phyloP scores from a whole-genome alignment of 2,329 filamentous ascomycete species.

The Colletotrichum destructivum region DNA sequence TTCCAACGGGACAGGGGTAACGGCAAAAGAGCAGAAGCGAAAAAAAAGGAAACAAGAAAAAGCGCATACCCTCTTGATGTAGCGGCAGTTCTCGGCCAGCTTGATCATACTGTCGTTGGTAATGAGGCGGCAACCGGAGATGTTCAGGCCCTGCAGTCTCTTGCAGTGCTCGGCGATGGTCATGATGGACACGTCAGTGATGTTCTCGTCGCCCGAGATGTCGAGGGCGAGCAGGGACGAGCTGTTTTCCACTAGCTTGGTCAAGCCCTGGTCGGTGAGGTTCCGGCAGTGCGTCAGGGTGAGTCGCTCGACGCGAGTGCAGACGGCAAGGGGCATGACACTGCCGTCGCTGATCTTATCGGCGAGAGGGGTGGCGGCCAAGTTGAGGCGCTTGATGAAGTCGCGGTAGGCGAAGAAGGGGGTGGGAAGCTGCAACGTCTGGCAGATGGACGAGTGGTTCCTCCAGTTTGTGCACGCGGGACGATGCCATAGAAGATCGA shows the following conservation, averaged over 20 bases:
- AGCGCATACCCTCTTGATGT: constrained; percentile 84
- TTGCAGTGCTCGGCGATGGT: constrained; percentile 86
- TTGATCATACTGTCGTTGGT: constrained; percentile 88
- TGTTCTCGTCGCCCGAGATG: constrained; percentile 86
- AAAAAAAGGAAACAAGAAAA: neutral
- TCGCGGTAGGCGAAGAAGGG: constrained; percentile 91
- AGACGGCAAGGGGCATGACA: constrained; percentile 83
- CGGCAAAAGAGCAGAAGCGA: constrained; percentile 7
- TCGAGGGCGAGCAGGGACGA: constrained; percentile 89
- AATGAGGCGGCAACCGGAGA: constrained; percentile 87
- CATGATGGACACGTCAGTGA: constrained; percentile 86
- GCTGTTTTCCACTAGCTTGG: constrained; percentile 84
- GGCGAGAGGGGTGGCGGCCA: constrained; percentile 78
- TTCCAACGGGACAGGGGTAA: neutral
- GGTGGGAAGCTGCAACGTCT: constrained; percentile 78
- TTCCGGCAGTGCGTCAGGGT: constrained; percentile 92
- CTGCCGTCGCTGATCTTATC: constrained; percentile 89
- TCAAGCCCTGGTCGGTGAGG: constrained; percentile 87
- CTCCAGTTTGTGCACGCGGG: constrained; percentile 91
- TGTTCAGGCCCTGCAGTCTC: constrained; percentile 91
- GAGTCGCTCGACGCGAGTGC: constrained; percentile 92
- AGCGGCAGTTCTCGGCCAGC: constrained; percentile 86
- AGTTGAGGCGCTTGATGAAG: constrained; percentile 92
- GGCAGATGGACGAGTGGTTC: constrained; percentile 85
- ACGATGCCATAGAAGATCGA: constrained; percentile 94